Evolutionary conservation across 129 eudicot genomes (phyloP).

Genomic region (Chrysanthemum makinoi): DNA sequence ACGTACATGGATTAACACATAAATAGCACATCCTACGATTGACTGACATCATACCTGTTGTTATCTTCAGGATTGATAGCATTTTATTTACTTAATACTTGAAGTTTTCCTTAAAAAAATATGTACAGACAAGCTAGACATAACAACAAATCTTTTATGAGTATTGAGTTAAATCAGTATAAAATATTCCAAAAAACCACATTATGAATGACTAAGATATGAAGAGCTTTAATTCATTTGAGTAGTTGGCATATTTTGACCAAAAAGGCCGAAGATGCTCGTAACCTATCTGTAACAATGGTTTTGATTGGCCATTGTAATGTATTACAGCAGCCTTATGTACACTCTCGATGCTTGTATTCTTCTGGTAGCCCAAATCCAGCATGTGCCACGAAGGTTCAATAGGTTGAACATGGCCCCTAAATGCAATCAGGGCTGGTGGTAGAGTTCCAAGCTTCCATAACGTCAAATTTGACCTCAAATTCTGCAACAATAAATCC

Average conservation of each 20-base stretch:
- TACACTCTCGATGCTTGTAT: constrained; percentile 70
- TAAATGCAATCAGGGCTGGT: constrained; percentile 94
- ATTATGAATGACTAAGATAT: too few relatives aligned
- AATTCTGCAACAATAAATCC: constrained; percentile 55
- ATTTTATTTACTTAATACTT: too few relatives aligned
- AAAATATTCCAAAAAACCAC: too few relatives aligned
- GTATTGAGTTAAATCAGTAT: too few relatives aligned
- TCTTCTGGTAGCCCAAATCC: constrained; percentile 91
- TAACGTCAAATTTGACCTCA: constrained; percentile 83
- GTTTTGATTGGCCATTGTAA: constrained; percentile 97
- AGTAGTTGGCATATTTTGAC: constrained; percentile 88
- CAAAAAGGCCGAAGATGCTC: constrained; percentile 95
- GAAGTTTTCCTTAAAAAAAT: too few relatives aligned
- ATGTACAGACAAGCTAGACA: too few relatives aligned
- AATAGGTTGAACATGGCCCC: constrained; percentile 82
- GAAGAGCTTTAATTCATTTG: constrained; percentile 54
- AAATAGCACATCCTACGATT: too few relatives aligned
- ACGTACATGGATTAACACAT: too few relatives aligned
- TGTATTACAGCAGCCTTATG: constrained; percentile 91
- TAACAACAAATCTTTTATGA: too few relatives aligned
- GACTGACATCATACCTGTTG: too few relatives aligned
- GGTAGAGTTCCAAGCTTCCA: constrained; percentile 99
- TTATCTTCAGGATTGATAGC: too few relatives aligned
- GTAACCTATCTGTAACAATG: constrained; percentile 94
- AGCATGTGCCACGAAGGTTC: constrained; percentile 98